Evolutionary conservation across 2,329 filamentous ascomycete genomes (phyloP).

Genomic region (Sporothrix pallida): DNA sequence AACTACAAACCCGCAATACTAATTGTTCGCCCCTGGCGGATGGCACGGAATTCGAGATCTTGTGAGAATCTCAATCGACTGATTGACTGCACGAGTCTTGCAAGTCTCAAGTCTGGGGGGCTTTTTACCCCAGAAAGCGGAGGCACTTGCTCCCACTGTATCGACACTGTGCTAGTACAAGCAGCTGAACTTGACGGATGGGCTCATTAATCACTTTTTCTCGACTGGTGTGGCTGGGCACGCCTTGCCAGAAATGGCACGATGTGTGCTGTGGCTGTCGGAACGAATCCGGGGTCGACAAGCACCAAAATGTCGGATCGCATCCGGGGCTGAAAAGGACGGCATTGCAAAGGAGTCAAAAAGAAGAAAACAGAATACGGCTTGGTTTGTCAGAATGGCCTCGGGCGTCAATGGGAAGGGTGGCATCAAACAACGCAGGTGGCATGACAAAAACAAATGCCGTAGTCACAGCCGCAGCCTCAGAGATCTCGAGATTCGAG

Average conservation of each 20-base stretch:
- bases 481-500: not conserved
- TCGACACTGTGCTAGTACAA: slow-evolving; percentile 24
- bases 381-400: not conserved
- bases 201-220: not conserved
- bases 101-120: slow-evolving; percentile 5
- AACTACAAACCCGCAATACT: not conserved
- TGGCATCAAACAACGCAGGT: not conserved
- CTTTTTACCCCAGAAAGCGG: slow-evolving; percentile 8
- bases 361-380: too few species aligned
- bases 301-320: too few species aligned
- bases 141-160: not conserved
- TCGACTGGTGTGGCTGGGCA: not conserved
- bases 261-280: not conserved
- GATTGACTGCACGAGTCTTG: not conserved
- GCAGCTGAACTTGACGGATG: not conserved
- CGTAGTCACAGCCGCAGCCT: not conserved
- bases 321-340: too few species aligned
- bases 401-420: not conserved
- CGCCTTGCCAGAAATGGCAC: slow-evolving; percentile 13
- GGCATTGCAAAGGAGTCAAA: too few species aligned
- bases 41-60: not conserved
- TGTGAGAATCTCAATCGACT: not conserved
- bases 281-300: not conserved
- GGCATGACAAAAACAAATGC: not conserved
- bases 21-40: too few species aligned